phyloP scores from a whole-genome alignment of 179 eudicot genomes.

The Spergularia azorica region DNA sequence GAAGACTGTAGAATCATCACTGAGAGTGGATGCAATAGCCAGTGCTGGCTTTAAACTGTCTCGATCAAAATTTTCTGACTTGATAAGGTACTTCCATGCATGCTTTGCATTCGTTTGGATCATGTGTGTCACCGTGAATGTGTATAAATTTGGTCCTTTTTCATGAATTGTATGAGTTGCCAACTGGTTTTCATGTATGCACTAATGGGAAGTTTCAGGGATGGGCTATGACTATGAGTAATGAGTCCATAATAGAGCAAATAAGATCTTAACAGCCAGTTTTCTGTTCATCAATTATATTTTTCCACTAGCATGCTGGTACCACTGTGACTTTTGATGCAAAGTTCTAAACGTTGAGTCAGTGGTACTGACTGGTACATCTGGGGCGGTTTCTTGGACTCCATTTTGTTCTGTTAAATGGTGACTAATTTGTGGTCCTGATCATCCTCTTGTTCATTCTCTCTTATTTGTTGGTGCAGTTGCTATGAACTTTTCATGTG shows the following conservation, averaged over 20 bases:
- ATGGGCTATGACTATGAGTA: background rate
- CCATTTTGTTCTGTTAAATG: too few relatives aligned
- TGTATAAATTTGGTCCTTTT: background rate
- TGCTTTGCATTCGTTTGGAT: background rate
- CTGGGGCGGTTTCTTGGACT: too few relatives aligned
- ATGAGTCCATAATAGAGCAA: background rate
- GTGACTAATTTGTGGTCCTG: too few relatives aligned
- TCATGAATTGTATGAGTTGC: background rate
- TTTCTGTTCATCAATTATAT: background rate
- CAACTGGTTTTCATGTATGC: background rate
- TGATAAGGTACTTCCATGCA: slow-evolving; percentile 59
- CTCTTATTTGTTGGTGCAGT: too few relatives aligned
- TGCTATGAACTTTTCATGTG: too few relatives aligned
- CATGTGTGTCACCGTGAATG: background rate
- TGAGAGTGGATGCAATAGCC: slow-evolving; percentile 85
- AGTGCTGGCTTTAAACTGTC: slow-evolving; percentile 97
- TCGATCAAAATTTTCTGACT: slow-evolving; percentile 74
- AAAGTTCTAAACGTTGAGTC: too few relatives aligned
- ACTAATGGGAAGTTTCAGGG: too few relatives aligned
- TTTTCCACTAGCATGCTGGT: too few relatives aligned
- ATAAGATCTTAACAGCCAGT: background rate
- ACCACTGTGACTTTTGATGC: too few relatives aligned
- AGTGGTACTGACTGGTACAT: too few relatives aligned
- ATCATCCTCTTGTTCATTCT: too few relatives aligned
- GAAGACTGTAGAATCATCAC: slow-evolving; percentile 80